Evolutionary conservation across 139 green algal genomes (phyloP), one percentile per base, ranked within the genome.

Genomic region (Picochlorum sp.): DNA sequence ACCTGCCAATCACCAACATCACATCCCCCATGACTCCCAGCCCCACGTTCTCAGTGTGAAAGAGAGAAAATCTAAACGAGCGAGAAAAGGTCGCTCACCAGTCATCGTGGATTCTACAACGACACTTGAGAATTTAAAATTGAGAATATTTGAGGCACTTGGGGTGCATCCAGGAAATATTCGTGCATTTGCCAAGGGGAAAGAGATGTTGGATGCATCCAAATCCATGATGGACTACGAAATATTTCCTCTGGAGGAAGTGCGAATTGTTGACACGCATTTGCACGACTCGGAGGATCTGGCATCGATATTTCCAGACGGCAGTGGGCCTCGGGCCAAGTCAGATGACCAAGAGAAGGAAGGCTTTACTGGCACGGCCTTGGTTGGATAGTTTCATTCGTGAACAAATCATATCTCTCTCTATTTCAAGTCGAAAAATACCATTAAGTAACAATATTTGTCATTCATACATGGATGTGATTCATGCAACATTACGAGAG

Each of bases 121-220:
- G 44, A 77, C 54, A 0, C 52, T 87, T 45, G 34, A 54, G 6
- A 24, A 69, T 38, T 67, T 90, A 11, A 75, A 75, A 69, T 65
- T 83, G 24, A 68, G 71, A 10, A 50, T 90, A 6, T 73, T 75
- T 51, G 58, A 90, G 69, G 59, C 64, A 14, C 50, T 90, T n/a
- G 61, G 41, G 38, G 60, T 88, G 20, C 78, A 90, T 63, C 83
- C 84, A 28, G 41, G 54, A 32, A 90, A 90, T 69, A 67, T 62
- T 3, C 57, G 61, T 10, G 41, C 77, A 4, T 77, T 75, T 49
- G 47, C 66, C 14, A 58, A 64, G 4, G 74, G 73, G 23, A 32
- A 34, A 62, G 23, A 46, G 66, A 49, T 81, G 32, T 62, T 72
- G 1, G 30, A 57, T 20, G 13, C 34, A 52, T 11, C 44, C 14